Evolutionary conservation across 2,329 filamentous ascomycete genomes (phyloP).

Genomic region (Apiospora aurea): DNA sequence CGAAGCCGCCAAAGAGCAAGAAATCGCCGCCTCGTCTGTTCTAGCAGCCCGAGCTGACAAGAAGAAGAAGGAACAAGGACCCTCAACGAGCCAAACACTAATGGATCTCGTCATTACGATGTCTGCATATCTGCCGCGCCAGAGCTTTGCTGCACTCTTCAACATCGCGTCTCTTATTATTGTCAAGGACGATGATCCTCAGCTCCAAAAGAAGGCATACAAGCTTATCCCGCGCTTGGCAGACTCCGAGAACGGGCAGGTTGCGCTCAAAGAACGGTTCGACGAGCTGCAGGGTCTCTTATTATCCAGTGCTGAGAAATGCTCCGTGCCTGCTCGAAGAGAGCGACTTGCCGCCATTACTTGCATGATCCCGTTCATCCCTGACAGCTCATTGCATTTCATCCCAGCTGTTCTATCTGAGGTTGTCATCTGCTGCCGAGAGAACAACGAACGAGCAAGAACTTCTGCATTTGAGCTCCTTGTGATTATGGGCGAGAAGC

Average conservation of each 20-base stretch:
- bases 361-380: constrained; percentile 80
- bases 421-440: constrained; percentile 95
- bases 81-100: constrained; percentile 90
- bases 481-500: constrained; percentile 85
- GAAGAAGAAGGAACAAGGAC: constrained; percentile 75
- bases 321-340: constrained; percentile 82
- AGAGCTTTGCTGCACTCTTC: constrained; percentile 86
- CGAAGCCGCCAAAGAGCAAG: constrained; percentile 62
- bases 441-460: constrained; percentile 94
- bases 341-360: constrained; percentile 86
- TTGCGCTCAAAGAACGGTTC: constrained; percentile 79
- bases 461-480: constrained; percentile 90
- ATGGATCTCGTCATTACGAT: constrained; percentile 98
- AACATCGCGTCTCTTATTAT: constrained; percentile 85
- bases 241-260: constrained; percentile 77
- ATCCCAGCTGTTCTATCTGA: constrained; percentile 91
- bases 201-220: constrained; percentile 98
- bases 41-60: constrained; percentile 45
- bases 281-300: constrained; percentile 83
- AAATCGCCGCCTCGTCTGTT: constrained; percentile 37
- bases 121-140: constrained; percentile 87
- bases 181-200: constrained; percentile 81
- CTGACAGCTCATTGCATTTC: constrained; percentile 83
- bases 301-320: constrained; percentile 80
- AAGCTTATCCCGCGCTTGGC: constrained; percentile 93